A percentile compares a stretch with the other conserved stretches of the same genome.
Conservation (phyloP, 768 basidiomycete species). For the Kwoniella bestiolae region DNA sequence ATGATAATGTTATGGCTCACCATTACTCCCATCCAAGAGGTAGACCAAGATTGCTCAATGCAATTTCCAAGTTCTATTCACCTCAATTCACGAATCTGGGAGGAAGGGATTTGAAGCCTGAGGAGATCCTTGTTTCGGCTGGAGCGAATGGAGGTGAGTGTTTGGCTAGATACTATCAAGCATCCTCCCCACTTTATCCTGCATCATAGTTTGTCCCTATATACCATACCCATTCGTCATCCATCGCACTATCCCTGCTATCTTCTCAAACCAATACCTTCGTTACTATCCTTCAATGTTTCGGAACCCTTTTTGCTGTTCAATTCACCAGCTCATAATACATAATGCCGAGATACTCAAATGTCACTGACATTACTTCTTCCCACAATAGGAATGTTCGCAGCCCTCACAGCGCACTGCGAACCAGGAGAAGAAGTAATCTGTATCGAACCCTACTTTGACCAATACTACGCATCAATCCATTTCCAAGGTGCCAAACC, state of each 20-base stretch:
- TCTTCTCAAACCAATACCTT: no score
- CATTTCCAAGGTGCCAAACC: constrained; percentile 92
- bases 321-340: no score
- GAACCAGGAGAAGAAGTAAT: constrained; percentile 95
- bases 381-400: constrained; percentile 76
- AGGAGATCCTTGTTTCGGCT: constrained; percentile 92
- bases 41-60: constrained; percentile 80
- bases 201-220: no score
- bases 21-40: constrained; percentile 75
- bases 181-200: no score
- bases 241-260: no score
- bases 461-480: constrained; percentile 90
- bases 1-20: constrained; percentile 55
- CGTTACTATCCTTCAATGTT: no score
- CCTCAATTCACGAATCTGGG: constrained; percentile 63
- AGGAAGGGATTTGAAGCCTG: constrained; percentile 72
- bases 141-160: constrained; percentile 92
- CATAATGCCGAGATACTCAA: no score
- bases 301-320: no score
- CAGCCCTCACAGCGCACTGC: constrained; percentile 88
- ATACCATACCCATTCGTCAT: no score
- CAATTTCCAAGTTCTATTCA: constrained; percentile 79
- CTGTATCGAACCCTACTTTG: constrained; percentile 98
- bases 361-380: background rate
- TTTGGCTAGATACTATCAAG: no score